A percentile compares a stretch with the other conserved stretches of the same genome.
These are phyloP conservation scores for Penicillium sp. DNA, from an alignment of 2,329 filamentous ascomycete genomes.

Conservation along the genomic window DNA sequence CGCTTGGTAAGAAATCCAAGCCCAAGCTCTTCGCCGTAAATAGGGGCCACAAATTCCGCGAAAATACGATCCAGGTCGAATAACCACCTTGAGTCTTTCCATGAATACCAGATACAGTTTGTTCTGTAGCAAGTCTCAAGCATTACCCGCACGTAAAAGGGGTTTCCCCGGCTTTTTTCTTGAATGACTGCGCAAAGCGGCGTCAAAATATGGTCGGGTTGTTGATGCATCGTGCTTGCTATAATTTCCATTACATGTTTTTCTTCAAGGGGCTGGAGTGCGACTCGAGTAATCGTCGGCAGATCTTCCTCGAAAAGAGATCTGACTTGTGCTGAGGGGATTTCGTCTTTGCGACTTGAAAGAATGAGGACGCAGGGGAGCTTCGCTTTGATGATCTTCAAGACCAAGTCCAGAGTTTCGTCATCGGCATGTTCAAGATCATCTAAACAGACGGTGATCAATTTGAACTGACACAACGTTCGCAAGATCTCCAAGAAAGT, in stretches of 20 bases:
- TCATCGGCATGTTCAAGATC: conserved; percentile 88
- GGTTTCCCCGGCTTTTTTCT: conserved; percentile 83
- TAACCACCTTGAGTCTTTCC: conserved; percentile 76
- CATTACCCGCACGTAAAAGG: conserved; percentile 90
- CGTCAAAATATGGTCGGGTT: conserved; percentile 66
- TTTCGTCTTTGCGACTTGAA: conserved; percentile 69
- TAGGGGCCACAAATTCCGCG: conserved; percentile 75
- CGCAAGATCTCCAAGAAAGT: conserved; percentile 83
- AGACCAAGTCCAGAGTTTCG: conserved; percentile 80
- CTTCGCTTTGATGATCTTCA: conserved; percentile 73
- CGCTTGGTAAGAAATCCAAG: conserved; percentile 78
- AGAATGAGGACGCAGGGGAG: conserved; percentile 81
- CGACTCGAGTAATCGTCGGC: conserved; percentile 66
- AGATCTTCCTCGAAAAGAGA: conserved; percentile 47
- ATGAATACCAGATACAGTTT: conserved; percentile 88
- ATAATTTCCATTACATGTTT: conserved; percentile 81
- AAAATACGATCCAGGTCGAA: conserved; percentile 86
- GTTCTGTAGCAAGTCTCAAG: conserved; percentile 82
- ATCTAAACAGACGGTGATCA: conserved; percentile 85
- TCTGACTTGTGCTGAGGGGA: conserved; percentile 49
- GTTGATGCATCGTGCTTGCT: conserved; percentile 72
- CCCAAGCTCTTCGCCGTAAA: conserved; percentile 75
- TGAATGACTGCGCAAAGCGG: conserved; percentile 81
- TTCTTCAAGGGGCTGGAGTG: conserved; percentile 71
- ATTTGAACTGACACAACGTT: conserved; percentile 76